A percentile compares a stretch with the other conserved stretches of the same genome.
Evolutionary conservation across 2,329 filamentous ascomycete species (phyloP).

Genomic region (Aspergillus carbonarius): DNA sequence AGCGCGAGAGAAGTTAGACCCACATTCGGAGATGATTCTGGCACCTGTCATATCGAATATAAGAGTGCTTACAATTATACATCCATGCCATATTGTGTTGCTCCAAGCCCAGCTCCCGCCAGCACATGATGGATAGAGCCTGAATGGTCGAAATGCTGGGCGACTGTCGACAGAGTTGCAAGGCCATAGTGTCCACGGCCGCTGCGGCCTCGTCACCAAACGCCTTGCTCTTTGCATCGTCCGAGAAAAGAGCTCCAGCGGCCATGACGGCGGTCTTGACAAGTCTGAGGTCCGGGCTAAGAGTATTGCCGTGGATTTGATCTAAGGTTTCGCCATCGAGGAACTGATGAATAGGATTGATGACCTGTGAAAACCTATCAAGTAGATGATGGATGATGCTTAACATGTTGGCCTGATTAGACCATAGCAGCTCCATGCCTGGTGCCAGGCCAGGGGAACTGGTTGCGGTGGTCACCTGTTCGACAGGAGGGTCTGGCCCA

Average conservation of each 20-base stretch:
- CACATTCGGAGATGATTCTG: too few relatives aligned
- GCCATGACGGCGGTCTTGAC: not conserved
- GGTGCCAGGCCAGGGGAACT: not conserved
- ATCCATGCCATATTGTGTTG: constrained; percentile 9
- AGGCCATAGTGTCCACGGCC: not conserved
- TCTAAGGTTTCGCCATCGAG: not conserved
- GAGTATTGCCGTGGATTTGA: not conserved
- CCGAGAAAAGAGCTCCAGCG: not conserved
- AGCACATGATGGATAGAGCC: constrained; percentile 3
- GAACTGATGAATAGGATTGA: not conserved
- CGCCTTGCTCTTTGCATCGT: not conserved
- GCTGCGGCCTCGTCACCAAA: not conserved
- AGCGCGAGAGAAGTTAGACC: not conserved
- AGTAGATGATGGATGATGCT: not conserved
- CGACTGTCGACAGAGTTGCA: constrained; percentile 1
- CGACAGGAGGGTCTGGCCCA: not conserved
- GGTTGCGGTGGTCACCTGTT: not conserved
- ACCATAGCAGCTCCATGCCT: not conserved
- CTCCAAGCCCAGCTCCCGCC: constrained; percentile 3
- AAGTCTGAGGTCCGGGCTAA: not conserved
- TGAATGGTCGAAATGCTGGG: not conserved
- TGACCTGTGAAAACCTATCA: not conserved
- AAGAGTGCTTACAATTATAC: constrained; percentile 1
- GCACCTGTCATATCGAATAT: not conserved
- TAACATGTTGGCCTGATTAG: not conserved